These are phyloP conservation scores for Blastobotrys elegans DNA, from an alignment of 1,139 yeast species.

Conservation along the genomic window DNA sequence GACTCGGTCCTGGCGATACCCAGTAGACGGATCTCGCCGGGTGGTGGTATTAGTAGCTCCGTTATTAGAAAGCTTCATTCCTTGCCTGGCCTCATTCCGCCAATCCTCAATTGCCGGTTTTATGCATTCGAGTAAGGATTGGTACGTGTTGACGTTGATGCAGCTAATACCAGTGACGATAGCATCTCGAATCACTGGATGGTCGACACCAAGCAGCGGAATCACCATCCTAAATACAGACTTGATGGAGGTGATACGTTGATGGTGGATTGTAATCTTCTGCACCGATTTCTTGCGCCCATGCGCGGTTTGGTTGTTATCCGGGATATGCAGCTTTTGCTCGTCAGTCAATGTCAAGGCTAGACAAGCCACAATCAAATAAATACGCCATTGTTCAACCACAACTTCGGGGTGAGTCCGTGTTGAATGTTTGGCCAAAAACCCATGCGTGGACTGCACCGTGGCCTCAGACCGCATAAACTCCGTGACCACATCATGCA, in stretches of 20 bases:
- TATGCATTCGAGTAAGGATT: constrained; percentile 72
- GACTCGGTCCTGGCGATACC: constrained; percentile 45
- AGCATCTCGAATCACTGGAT: constrained; percentile 73
- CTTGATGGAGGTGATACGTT: constrained; percentile 87
- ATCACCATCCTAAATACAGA: constrained; percentile 84
- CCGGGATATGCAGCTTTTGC: constrained; percentile 63
- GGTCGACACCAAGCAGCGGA: constrained; percentile 71
- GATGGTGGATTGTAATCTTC: constrained; percentile 77
- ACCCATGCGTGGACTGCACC: constrained; percentile 6
- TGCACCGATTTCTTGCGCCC: constrained; percentile 62
- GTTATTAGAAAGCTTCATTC: background rate
- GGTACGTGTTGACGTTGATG: constrained; percentile 83
- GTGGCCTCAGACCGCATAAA: constrained; percentile 46
- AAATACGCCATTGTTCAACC: constrained; percentile 84
- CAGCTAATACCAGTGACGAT: constrained; percentile 83
- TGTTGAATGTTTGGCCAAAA: constrained; percentile 31
- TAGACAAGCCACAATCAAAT: constrained; percentile 85
- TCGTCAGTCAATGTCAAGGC: constrained; percentile 87
- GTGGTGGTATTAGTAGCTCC: background rate
- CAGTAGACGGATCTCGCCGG: constrained; percentile 18
- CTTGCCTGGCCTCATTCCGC: constrained; percentile 21
- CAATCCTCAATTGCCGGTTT: constrained; percentile 52
- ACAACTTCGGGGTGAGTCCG: constrained; percentile 61
- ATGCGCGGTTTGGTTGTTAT: constrained; percentile 38
- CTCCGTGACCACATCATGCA: constrained; percentile 73